Evolutionary conservation across 2,329 filamentous ascomycete genomes (phyloP), one percentile per base, ranked within the genome.

Genomic region (Pseudogymnoascus sp.): DNA sequence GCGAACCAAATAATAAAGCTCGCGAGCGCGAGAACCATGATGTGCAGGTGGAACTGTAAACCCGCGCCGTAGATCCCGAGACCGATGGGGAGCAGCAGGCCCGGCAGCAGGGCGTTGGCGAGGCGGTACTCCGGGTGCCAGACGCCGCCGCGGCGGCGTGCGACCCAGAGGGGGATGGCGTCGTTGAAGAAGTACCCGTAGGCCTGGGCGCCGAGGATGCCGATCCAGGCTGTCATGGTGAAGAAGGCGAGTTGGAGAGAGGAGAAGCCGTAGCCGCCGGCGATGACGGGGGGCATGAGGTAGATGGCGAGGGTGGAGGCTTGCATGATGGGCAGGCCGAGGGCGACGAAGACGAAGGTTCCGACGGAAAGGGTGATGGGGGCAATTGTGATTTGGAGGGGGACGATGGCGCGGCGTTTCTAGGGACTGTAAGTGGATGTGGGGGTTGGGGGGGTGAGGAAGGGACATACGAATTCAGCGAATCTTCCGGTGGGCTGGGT

Each of bases 71-170:
- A 75, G 11, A 78, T 63, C 11, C 74, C 75, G 16, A 77, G 67
- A 2, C 73, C 73, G 7, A 76, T 65, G 2, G 73, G 71, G n/a
- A 71, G 66, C 12, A 76, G 65, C 9, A 76, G 64, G 11, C 69
- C 68, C 2, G 72, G 71, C 1, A 72, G 65, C 64, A 69, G 71
- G 1, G 75, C 64, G 7, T 69, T 64, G 60, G 73, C 69, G 12
- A 78, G 72, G 9, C 76, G 72, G 63, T 75, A 77, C 65, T 78
- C 77, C 6, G 76, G 73, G 38, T 73, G 72, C 77, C 76, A 78
- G 31, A 67, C 66, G 5, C 74, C 74, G 38, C 68, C 68, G 42
- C 59, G 61, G 1, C 66, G 61, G 11, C 42, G 43, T 5, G 36
- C 40, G 9, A 63, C 16, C 61, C 61, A 63, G 6, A 65, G 53